These are phyloP conservation scores for Mucor lusitanicus DNA, from an alignment of 371 early-diverging fungal species.

Conservation along the genomic window DNA sequence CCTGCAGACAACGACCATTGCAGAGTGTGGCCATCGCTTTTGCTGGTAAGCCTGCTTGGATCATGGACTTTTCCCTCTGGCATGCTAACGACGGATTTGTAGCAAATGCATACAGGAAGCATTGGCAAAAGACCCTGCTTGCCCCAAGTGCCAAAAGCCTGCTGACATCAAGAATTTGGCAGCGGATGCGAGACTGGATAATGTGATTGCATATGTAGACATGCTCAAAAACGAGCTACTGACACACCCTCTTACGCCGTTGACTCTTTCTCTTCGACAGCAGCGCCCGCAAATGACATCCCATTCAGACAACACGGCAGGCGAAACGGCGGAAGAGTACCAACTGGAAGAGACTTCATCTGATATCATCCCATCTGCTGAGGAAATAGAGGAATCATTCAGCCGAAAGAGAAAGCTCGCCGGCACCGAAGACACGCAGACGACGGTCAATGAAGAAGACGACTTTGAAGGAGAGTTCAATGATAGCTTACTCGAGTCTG, in stretches of 20 bases:
- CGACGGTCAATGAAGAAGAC: not conserved
- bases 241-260: constrained; percentile 3
- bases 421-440: not conserved
- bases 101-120: constrained; percentile 9
- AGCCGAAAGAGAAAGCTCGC: not conserved
- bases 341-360: not conserved
- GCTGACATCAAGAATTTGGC: not conserved
- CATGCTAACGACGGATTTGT: too few relatives aligned
- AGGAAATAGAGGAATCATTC: not conserved
- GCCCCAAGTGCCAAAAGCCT: constrained; percentile 17
- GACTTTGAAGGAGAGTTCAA: not conserved
- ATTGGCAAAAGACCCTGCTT: not conserved
- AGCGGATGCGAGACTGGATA: constrained; percentile 6
- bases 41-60: constrained; percentile 12
- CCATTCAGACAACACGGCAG: not conserved
- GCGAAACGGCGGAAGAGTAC: not conserved
- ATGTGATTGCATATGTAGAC: constrained; percentile 6
- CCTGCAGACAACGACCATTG: not conserved
- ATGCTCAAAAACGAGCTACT: constrained; percentile 5
- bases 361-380: not conserved
- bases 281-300: not conserved
- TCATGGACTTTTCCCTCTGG: not conserved
- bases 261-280: not conserved
- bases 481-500: not conserved
- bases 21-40: constrained; percentile 19